Base-by-base conservation (phyloP, 2,329 filamentous ascomycete species). In the Aspergillus sp. region DNA sequence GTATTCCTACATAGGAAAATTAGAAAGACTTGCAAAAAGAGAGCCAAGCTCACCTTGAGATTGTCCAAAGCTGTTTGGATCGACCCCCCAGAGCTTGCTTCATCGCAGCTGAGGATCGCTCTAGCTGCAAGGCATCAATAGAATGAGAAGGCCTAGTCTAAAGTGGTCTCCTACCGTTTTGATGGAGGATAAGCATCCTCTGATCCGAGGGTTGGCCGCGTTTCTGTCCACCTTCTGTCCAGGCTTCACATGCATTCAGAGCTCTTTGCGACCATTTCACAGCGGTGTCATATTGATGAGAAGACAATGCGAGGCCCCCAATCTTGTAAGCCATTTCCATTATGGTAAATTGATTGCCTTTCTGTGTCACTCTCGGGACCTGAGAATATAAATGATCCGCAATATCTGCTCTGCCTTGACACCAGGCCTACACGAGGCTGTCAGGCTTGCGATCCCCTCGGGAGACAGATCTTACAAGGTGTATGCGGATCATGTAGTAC, bases 321-420 rank as follows among this genome's bases (percentile, higher is more conserved):
- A 95, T 88, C 53, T 87, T 84, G 57, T 86, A 89, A 7, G 91
- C 76, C 2, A 86, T 73, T 60, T 90, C 85, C 3, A 85, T 80
- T 41, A 92, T 76, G 1, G 78, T 78, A 2, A 69, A 56, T 0
- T 79, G 68, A 41, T 85, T 78, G 2, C 82, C 65, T 1, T 65
- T 49, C 48, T 62, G 19, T 62, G 63, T 35, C 60, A 68, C 9
- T 72, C 67, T n/a, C 55, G 72, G 60, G 44, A 83, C 71, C 60
- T 88, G 88, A 33, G 70, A 71, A 68, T 87, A 92, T 77, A 94
- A 84, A 67, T 90, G 84, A 50, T 95, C 89, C 24, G 89, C 89
- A 45, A 91, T 81, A 52, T 93, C 88, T 13, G 88, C 76, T 38
- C 86, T 82, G 38, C 82, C 78, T 64, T 91, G 85, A 60, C 85